A percentile compares a stretch with the other conserved stretches of the same genome.
These are phyloP conservation scores for Neoconidiobolus thromboides DNA, from an alignment of 371 early-diverging fungal genomes.

Conservation along the genomic window DNA sequence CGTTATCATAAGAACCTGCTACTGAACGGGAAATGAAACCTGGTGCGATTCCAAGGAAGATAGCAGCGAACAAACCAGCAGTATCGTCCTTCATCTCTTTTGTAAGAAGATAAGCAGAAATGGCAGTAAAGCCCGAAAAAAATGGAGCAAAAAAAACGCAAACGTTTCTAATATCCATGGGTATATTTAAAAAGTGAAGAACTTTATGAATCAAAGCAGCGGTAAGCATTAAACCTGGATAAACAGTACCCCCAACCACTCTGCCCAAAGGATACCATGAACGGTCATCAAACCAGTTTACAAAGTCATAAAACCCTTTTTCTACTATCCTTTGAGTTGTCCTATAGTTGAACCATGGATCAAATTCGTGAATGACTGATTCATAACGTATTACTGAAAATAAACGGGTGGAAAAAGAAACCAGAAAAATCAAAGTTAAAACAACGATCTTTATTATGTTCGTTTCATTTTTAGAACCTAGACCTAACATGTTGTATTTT, in stretches of 20 bases:
- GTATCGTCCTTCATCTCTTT: slow-evolving; percentile 73
- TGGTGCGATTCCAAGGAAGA: slow-evolving; percentile 93
- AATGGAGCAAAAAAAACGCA: slow-evolving; percentile 93
- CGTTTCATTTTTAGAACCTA: slow-evolving; percentile 5
- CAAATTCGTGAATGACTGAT: slow-evolving; percentile 97
- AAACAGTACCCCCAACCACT: slow-evolving; percentile 95
- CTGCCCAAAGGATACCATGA: slow-evolving; percentile 98
- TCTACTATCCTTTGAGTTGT: slow-evolving; percentile 91
- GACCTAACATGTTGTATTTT: slow-evolving; percentile 1
- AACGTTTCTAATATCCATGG: slow-evolving; percentile 92
- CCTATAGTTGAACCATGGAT: slow-evolving; percentile 99
- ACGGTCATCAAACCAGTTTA: slow-evolving; percentile 97
- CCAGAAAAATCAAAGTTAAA: slow-evolving; percentile 65
- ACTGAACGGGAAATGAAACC: slow-evolving; percentile 98
- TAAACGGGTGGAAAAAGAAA: slow-evolving; percentile 82
- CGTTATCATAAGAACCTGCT: slow-evolving; percentile 98
- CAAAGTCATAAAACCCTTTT: slow-evolving; percentile 91
- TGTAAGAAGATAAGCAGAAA: slow-evolving; percentile 83
- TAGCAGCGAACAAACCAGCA: slow-evolving; percentile 88
- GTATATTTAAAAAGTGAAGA: slow-evolving; percentile 70
- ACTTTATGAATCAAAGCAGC: slow-evolving; percentile 89
- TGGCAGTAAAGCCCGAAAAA: slow-evolving; percentile 85
- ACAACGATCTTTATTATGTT: slow-evolving; percentile 41
- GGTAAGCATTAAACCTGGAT: slow-evolving; percentile 96
- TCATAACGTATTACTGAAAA: slow-evolving; percentile 93